Percentiles rank a stretch among this genome's conserved stretches.
phyloP scores from a whole-genome alignment of 2,329 filamentous ascomycete genomes.

The Neonectria magnoliae region DNA sequence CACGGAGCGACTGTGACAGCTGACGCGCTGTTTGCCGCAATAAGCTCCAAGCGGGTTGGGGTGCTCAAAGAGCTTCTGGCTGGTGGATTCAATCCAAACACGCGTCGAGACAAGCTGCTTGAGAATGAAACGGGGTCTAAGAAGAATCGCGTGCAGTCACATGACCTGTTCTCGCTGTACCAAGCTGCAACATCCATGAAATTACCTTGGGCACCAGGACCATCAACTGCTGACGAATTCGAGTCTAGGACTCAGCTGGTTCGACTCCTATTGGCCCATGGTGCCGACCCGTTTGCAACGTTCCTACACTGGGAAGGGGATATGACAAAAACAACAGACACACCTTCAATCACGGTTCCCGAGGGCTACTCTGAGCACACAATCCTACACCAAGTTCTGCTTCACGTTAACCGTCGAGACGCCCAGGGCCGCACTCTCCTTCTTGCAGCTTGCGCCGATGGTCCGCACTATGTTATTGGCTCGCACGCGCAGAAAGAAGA shows the following conservation, averaged over 20 bases:
- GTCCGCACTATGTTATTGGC: conserved; percentile 17
- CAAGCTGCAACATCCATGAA: conserved; percentile 2
- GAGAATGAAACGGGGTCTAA: background rate
- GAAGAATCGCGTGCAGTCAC: background rate
- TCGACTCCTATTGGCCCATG: conserved; percentile 35
- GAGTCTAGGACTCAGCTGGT: conserved; percentile 12
- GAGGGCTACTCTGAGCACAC: conserved; percentile 27
- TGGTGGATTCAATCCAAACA: conserved; percentile 24
- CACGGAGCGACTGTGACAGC: conserved; percentile 28
- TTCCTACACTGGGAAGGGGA: conserved; percentile 4
- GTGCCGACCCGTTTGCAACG: conserved; percentile 39
- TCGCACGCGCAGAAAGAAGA: background rate
- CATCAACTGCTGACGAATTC: background rate
- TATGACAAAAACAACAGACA: background rate
- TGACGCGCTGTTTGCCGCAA: conserved; percentile 29
- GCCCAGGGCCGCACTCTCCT: conserved; percentile 39
- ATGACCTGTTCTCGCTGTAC: conserved; percentile 27
- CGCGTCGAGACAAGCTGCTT: background rate
- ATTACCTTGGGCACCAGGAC: background rate
- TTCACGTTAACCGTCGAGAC: conserved; percentile 36
- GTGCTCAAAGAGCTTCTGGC: conserved; percentile 26
- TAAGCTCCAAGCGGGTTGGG: conserved; percentile 16
- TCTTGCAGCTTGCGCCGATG: conserved; percentile 32
- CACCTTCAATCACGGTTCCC: background rate
- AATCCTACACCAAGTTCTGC: conserved; percentile 37